Percentiles rank a stretch among this genome's conserved stretches.
Evolutionary conservation across 495 filamentous ascomycete species (phyloP).

Genomic region (Cercophora sp.): DNA sequence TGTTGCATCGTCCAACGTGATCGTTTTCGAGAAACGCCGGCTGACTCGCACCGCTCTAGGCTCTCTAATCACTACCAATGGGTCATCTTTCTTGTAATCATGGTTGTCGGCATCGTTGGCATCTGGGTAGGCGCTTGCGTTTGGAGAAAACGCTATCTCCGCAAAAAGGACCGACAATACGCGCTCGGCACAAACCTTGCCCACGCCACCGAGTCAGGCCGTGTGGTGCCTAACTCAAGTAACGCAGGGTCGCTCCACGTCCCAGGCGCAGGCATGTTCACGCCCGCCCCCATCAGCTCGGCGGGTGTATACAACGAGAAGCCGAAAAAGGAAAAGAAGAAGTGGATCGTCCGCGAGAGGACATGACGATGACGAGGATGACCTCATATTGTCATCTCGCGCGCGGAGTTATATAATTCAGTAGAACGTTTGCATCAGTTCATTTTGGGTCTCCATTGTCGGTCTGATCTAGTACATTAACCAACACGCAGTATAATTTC

Average conservation of each 20-base stretch:
- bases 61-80: slow-evolving; percentile 49
- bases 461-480: too few species aligned
- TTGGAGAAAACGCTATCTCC: slow-evolving; percentile 49
- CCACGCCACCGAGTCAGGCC: slow-evolving; percentile 27
- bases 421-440: not conserved
- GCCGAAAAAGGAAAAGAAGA: slow-evolving; percentile 36
- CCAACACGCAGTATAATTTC: too few species aligned
- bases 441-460: slow-evolving; percentile 7
- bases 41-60: slow-evolving; percentile 19
- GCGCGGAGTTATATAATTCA: not conserved
- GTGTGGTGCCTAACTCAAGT: slow-evolving; percentile 27
- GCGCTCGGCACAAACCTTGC: slow-evolving; percentile 40
- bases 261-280: slow-evolving; percentile 29
- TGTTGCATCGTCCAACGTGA: too few species aligned
- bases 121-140: slow-evolving; percentile 53
- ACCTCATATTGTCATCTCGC: too few species aligned
- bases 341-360: slow-evolving; percentile 34
- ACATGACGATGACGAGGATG: too few species aligned
- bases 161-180: slow-evolving; percentile 48
- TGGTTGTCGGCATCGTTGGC: slow-evolving; percentile 47
- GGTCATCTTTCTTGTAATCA: slow-evolving; percentile 53
- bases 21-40: too few species aligned
- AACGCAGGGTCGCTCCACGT: slow-evolving; percentile 25
- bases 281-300: slow-evolving; percentile 25
- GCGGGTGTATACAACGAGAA: slow-evolving; percentile 27